phyloP scores from a whole-genome alignment of 1,284 basidiomycete genomes.

The Cutaneotrichosporon sp. region DNA sequence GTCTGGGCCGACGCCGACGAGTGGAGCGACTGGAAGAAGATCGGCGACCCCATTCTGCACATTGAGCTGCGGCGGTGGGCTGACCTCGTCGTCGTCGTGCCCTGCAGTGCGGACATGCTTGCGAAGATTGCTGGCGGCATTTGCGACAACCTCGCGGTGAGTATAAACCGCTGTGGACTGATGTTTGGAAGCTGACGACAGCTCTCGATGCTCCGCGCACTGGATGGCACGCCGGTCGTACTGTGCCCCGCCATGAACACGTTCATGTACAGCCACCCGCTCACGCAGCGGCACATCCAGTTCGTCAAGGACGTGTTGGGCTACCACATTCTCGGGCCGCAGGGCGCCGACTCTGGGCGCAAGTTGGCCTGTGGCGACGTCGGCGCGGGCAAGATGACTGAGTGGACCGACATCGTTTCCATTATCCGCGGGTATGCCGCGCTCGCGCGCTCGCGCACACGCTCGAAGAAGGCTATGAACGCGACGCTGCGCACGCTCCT shows the following conservation, averaged over 20 bases:
- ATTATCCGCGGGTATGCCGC: conserved; percentile 38
- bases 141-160: conserved; percentile 85
- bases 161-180: neutral
- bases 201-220: conserved; percentile 87
- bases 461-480: conserved; percentile 9
- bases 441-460: conserved; percentile 11
- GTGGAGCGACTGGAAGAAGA: conserved; percentile 70
- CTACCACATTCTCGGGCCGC: conserved; percentile 79
- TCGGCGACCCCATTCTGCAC: conserved; percentile 91
- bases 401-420: conserved; percentile 64
- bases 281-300: conserved; percentile 77
- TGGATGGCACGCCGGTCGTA: conserved; percentile 75
- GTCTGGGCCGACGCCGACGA: conserved; percentile 92
- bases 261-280: conserved; percentile 92
- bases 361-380: conserved; percentile 86
- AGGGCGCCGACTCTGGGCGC: conserved; percentile 34
- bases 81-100: conserved; percentile 88
- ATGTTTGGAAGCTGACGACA: conserved; percentile 45
- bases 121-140: conserved; percentile 85
- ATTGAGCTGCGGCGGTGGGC: conserved; percentile 96
- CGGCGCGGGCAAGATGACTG: conserved; percentile 88
- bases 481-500: conserved; percentile 5
- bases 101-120: conserved; percentile 92
- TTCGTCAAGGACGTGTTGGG: conserved; percentile 69
- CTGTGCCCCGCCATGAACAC: conserved; percentile 99